These are phyloP conservation scores for Grifola frondosa DNA, from an alignment of 1,284 basidiomycete species.

Conservation along the genomic window DNA sequence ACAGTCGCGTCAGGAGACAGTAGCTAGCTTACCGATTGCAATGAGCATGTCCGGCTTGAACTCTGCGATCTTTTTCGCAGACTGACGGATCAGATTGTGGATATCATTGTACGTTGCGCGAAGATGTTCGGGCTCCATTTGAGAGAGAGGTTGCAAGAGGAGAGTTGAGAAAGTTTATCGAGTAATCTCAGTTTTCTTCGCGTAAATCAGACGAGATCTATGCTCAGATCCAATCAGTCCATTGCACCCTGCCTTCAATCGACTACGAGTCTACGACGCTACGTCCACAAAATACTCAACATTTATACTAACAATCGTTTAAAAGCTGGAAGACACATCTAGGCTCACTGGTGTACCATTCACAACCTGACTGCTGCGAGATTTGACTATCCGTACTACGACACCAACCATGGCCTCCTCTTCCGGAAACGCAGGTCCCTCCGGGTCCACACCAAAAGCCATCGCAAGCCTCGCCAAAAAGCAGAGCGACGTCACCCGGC, in stretches of 20 bases:
- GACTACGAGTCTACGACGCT: no score
- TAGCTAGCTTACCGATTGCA: conserved; percentile 64
- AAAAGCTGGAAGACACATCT: no score
- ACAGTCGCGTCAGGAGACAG: no score
- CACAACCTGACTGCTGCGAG: no score
- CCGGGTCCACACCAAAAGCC: conserved; percentile 44
- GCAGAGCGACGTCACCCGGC: conserved; percentile 64
- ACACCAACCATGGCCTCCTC: conserved; percentile 1
- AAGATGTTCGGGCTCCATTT: conserved; percentile 55
- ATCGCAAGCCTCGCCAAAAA: conserved; percentile 75
- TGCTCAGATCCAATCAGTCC: neutral
- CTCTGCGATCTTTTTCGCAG: conserved; percentile 58
- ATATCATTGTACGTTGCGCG: conserved; percentile 82
- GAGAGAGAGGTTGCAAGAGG: no score
- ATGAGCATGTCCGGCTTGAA: conserved; percentile 81
- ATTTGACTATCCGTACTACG: neutral
- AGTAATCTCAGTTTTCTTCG: conserved; percentile 1
- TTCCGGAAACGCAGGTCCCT: conserved; percentile 19
- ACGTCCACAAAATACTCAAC: no score
- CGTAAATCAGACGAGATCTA: conserved; percentile 1
- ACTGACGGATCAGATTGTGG: conserved; percentile 73
- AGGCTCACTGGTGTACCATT: no score
- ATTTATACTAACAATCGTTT: no score
- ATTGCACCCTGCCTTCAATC: neutral
- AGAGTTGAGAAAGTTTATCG: no score